These are phyloP conservation scores for Acanthamoeba lugdunensis DNA, from an alignment of 208 protist species.

Conservation along the genomic window DNA sequence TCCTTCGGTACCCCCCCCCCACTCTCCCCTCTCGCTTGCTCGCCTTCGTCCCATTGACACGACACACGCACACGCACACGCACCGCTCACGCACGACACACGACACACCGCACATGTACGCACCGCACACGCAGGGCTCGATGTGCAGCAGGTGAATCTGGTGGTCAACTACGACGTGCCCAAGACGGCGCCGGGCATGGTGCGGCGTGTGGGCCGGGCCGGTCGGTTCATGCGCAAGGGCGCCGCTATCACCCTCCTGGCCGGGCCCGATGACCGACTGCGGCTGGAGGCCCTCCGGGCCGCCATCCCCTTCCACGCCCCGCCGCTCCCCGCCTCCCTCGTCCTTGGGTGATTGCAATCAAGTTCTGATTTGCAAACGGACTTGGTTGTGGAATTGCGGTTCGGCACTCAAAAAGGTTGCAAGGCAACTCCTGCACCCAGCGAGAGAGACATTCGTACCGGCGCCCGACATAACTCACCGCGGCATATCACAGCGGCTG, in stretches of 20 bases:
- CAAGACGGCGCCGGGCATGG: constrained; percentile 97
- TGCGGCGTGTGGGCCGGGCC: constrained; percentile 97
- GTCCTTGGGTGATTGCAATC: too few relatives aligned
- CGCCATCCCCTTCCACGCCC: neutral
- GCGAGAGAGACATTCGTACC: too few relatives aligned
- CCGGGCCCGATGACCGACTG: constrained; percentile 90
- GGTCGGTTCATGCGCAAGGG: constrained; percentile 99
- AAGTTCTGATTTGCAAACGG: too few relatives aligned
- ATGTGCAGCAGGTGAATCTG: constrained; percentile 99
- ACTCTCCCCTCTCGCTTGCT: neutral
- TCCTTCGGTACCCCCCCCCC: constrained; percentile 88
- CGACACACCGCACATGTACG: too few relatives aligned
- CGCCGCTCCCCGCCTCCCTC: neutral
- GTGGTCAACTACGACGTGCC: constrained; percentile 99
- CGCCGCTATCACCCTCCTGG: constrained; percentile 99
- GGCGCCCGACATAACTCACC: too few relatives aligned
- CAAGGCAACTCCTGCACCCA: too few relatives aligned
- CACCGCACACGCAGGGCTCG: constrained; percentile 91
- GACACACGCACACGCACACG: neutral
- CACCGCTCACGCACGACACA: too few relatives aligned
- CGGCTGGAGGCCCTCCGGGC: neutral
- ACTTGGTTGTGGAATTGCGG: too few relatives aligned
- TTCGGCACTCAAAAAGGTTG: too few relatives aligned
- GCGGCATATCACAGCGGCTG: too few relatives aligned
- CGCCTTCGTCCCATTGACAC: too few relatives aligned